Percentiles rank a stretch among this genome's conserved stretches.
Conservation (phyloP, 2,329 filamentous ascomycete genomes). For the Volutella citrinella region DNA sequence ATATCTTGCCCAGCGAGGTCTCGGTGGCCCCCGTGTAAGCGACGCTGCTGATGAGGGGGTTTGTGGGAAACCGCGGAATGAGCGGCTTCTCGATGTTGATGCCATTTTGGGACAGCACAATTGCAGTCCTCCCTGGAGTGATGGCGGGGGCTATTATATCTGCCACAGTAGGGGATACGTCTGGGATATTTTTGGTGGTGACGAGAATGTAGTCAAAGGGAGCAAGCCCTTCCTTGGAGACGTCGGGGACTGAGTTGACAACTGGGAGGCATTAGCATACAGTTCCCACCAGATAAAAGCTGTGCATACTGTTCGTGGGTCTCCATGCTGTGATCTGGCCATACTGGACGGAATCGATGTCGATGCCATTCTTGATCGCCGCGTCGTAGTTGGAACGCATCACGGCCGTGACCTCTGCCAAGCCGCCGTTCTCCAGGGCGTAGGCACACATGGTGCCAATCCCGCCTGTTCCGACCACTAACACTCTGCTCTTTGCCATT, state of each 20-base stretch:
- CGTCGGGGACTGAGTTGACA: conserved; percentile 45
- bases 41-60: conserved; percentile 51
- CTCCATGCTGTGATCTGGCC: conserved; percentile 47
- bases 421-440: conserved; percentile 48
- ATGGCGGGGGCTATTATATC: conserved; percentile 52
- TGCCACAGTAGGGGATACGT: conserved; percentile 45
- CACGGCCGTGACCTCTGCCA: conserved; percentile 51
- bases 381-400: conserved; percentile 53
- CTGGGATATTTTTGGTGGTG: conserved; percentile 57
- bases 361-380: conserved; percentile 47
- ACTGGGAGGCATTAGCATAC: conserved; percentile 30
- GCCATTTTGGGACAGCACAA: conserved; percentile 61
- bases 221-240: conserved; percentile 18
- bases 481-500: conserved; percentile 41
- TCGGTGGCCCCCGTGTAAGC: conserved; percentile 52
- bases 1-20: conserved; percentile 41
- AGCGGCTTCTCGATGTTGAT: conserved; percentile 60
- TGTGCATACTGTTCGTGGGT: conserved; percentile 38
- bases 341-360: conserved; percentile 54
- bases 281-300: not conserved
- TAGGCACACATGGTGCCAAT: conserved; percentile 56
- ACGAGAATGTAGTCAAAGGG: conserved; percentile 55
- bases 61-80: conserved; percentile 46
- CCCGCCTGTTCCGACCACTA: conserved; percentile 53
- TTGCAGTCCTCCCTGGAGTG: conserved; percentile 45